Percentiles rank a stretch among this genome's conserved stretches.
Conservation (phyloP, 768 basidiomycete species). For the Amanita molliuscula region DNA sequence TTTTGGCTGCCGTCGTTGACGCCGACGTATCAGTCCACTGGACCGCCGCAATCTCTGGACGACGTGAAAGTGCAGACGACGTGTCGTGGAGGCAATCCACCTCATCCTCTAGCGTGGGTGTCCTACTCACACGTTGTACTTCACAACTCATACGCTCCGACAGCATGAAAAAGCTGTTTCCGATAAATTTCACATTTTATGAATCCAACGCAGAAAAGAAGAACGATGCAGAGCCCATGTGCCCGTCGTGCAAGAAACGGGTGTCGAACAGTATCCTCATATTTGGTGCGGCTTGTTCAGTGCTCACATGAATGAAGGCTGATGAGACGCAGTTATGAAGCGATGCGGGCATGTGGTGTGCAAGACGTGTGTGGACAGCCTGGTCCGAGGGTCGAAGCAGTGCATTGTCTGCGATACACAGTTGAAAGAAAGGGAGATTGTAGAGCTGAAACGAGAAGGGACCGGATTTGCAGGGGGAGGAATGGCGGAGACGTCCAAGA, state of each 20-base stretch:
- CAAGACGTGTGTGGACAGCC: conserved; percentile 82
- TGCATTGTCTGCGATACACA: conserved; percentile 80
- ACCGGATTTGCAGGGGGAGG: conserved; percentile 96
- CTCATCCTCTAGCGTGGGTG: conserved; percentile 71
- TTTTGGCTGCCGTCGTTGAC: conserved; percentile 96
- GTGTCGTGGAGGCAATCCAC: conserved; percentile 72
- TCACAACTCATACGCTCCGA: conserved; percentile 2
- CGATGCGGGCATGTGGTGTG: conserved; percentile 90
- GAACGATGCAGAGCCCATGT: conserved; percentile 61
- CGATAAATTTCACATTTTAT: conserved; percentile 67
- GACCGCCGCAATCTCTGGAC: conserved; percentile 52
- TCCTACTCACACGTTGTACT: not conserved
- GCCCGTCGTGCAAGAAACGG: conserved; percentile 79
- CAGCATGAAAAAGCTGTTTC: conserved; percentile 75
- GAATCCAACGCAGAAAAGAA: conserved; percentile 23
- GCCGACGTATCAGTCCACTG: conserved; percentile 61
- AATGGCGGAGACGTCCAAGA: conserved; percentile 75
- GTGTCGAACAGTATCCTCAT: conserved; percentile 71
- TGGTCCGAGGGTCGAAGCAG: conserved; percentile 67
- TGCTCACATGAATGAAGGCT: not conserved
- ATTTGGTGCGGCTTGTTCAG: conserved; percentile 40
- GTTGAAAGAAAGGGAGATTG: conserved; percentile 59
- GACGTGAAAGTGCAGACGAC: conserved; percentile 84
- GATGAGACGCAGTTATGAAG: conserved; percentile 49
- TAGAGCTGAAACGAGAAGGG: conserved; percentile 85